Base-by-base conservation (phyloP, 2,329 filamentous ascomycete genomes). In the Eurotiales sp. region DNA sequence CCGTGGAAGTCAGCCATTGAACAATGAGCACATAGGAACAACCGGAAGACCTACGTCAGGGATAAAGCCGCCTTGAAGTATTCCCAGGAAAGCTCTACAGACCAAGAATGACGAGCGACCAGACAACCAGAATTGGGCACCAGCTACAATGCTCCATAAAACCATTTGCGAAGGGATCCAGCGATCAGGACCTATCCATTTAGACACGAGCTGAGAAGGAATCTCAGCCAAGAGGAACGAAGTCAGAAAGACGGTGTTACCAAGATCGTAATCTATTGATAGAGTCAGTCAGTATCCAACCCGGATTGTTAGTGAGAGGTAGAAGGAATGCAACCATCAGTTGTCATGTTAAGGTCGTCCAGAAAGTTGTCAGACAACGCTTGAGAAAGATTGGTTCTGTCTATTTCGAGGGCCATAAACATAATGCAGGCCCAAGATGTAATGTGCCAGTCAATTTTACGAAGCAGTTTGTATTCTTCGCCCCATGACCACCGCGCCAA, bases 161-260 rank as follows among this genome's bases (percentile, higher is more conserved):
- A 70, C 65, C 65, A 82, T 78, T 56, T 80, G 32, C 8, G 23
- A 25, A 2, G 45, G 34, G 10, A 47, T 47, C 45, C 45, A 39
- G 4, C 34, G 14, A 55, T 83, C 80, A 0, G 78, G 78, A 0
- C 77, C 81, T 46, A 80, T 61, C 72, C 72, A 81, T 61, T 84
- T 81, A 47, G 73, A 76, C 25, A 84, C 69, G 14, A 86, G 68
- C 59, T 85, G 81, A 0, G 80, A 83, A 0, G 83, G 83, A 1
- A 86, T 69, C 59, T 84, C 81, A 0, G 80, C 75, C n/a, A 70
- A 66, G 8, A 81, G 59, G 60, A 81, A 81, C 49, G 64, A 71
- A 11, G 81, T 51, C 4, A 79, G 72, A 57, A 80, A 79, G 36
- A 82, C 77, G 0, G 79, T 81, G 23, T 72, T 77, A 51, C 78